phyloP scores from a whole-genome alignment of 1,284 basidiomycete species.

The Ceratobasidium sp. region DNA sequence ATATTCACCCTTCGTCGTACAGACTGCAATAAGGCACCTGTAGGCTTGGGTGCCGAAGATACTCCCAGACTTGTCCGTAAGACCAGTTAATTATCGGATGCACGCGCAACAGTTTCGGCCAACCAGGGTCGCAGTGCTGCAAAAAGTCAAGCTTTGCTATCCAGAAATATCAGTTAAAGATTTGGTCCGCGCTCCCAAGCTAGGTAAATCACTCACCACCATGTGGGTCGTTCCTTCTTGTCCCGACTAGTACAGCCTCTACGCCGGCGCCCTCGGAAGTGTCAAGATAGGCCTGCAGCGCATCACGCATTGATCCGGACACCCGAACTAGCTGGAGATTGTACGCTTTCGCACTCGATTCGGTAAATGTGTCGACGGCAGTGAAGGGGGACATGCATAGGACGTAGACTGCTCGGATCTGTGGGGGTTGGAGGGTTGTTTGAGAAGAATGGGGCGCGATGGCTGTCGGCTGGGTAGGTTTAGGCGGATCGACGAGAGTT shows the following conservation, averaged over 20 bases:
- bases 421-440: conserved; percentile 52
- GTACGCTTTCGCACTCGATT: conserved; percentile 72
- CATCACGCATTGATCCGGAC: conserved; percentile 78
- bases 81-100: conserved; percentile 98
- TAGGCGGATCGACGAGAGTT: conserved; percentile 9
- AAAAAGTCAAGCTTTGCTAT: conserved; percentile 68
- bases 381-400: conserved; percentile 89
- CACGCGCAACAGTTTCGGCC: conserved; percentile 90
- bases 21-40: conserved; percentile 86
- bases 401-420: conserved; percentile 86
- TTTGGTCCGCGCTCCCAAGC: not conserved
- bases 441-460: conserved; percentile 31
- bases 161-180: conserved; percentile 30
- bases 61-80: conserved; percentile 90
- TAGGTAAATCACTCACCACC: conserved; percentile 71
- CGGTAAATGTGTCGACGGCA: conserved; percentile 86
- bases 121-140: conserved; percentile 84
- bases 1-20: conserved; percentile 88
- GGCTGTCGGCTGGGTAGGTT: conserved; percentile 40
- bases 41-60: conserved; percentile 70
- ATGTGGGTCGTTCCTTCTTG: conserved; percentile 88
- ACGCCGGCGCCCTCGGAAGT: conserved; percentile 56
- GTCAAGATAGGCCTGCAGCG: conserved; percentile 76
- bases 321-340: conserved; percentile 79
- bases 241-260: conserved; percentile 88